Base-by-base conservation (phyloP, 139 green algal genomes). In the Volvox reticuliferus region DNA sequence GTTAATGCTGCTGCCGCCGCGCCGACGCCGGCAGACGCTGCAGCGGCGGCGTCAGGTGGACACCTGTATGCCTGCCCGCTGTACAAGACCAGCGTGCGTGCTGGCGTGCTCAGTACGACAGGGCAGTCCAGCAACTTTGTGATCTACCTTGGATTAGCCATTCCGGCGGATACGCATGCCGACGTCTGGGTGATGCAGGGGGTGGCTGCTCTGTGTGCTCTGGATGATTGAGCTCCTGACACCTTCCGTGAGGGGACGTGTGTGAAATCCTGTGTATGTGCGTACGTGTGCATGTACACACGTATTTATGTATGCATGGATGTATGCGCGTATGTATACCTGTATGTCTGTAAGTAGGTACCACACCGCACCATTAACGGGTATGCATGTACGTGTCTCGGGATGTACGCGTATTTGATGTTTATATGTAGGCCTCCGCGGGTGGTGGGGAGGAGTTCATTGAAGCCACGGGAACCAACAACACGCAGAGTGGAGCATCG, bases 41-140 rank as follows among this genome's bases (percentile, higher is more conserved):
- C 65, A 73, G 21, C 65, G 24, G 21, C 65, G 21, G 65, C 12
- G 18, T 33, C 36, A 19, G 63, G n/a, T 35, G 63, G 17, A 63
- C 76, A 44, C n/a, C 16, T 37, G 67, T 98, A 98, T 91, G 37
- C 86, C 76, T 96, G 94, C 90, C 96, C 96, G n/a, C 88, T 98
- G 90, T 98, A 98, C 90, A 97, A 97, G 92, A 98, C 95, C 0
- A 94, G 63, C 50, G 91, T 93, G 77, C 93, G 95, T 0, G 96
- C 95, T 16, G 96, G 96, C 16, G 91, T 95, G 77, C 92, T 98
- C 73, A 95, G 86, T 86, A 98, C 96, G 0, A 98, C 95, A 14
- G 95, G 96, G 1, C 93, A 96, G 88, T 94, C 84, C 87, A 97
- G 95, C 75, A 99, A 98, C 92, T 98, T 96, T 81, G 91, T 99